Conservation (phyloP, 306 rosid genomes). For the Trichosanthes cucumerina region DNA sequence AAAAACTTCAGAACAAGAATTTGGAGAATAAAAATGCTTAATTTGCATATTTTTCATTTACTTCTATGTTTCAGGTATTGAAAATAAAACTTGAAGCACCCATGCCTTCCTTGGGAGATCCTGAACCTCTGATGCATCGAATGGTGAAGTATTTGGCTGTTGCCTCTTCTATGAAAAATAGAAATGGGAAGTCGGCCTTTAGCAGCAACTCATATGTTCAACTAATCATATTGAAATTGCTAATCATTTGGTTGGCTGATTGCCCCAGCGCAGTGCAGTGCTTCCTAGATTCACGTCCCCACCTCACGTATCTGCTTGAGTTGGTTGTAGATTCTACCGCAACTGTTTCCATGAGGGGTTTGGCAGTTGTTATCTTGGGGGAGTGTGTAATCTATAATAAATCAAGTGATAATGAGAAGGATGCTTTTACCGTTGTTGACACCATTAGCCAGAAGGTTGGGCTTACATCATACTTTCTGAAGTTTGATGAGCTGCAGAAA, state of each 20-base stretch:
- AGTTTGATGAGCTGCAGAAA: slow-evolving; percentile 79
- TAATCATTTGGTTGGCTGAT: slow-evolving; percentile 75
- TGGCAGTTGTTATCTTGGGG: slow-evolving; percentile 77
- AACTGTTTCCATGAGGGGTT: slow-evolving; percentile 64
- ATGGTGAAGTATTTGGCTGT: slow-evolving; percentile 82
- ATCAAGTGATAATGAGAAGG: slow-evolving; percentile 51
- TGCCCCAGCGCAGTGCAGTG: slow-evolving; percentile 77
- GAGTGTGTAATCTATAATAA: slow-evolving; percentile 87
- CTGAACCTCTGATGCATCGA: slow-evolving; percentile 78
- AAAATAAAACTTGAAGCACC: slow-evolving; percentile 78
- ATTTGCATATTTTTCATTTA: not conserved
- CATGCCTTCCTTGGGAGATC: slow-evolving; percentile 55
- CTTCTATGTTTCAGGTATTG: slow-evolving; percentile 44
- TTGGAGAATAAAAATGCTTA: not conserved
- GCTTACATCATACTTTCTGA: slow-evolving; percentile 66
- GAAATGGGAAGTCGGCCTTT: slow-evolving; percentile 52
- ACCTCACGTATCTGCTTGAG: slow-evolving; percentile 82
- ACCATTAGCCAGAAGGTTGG: slow-evolving; percentile 76
- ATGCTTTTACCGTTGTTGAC: slow-evolving; percentile 76
- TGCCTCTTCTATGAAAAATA: slow-evolving; percentile 66
- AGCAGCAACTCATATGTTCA: slow-evolving; percentile 46
- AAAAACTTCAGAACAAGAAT: not conserved
- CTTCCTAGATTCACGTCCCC: slow-evolving; percentile 87
- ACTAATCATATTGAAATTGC: slow-evolving; percentile 64
- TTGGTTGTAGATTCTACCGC: slow-evolving; percentile 58